Percentiles rank a stretch among this genome's conserved stretches.
Conservation (phyloP, 331 rosid genomes). For the Pyrus hybrid region DNA sequence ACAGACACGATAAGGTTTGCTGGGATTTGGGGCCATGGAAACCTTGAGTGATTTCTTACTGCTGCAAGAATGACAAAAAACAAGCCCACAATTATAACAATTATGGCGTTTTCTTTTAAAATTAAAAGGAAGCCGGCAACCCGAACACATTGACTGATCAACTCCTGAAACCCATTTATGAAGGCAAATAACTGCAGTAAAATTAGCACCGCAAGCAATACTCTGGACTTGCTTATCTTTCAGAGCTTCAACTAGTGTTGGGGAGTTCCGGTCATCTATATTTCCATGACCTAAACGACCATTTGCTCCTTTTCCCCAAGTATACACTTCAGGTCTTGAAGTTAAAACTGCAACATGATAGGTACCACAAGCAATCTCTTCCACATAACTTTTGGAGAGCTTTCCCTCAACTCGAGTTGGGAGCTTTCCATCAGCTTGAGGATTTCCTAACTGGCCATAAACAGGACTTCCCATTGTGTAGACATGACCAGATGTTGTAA, state of each 20-base stretch:
- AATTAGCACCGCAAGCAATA: conserved; percentile 90
- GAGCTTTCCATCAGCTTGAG: conserved; percentile 84
- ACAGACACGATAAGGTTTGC: conserved; percentile 97
- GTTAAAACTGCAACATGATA: conserved; percentile 93
- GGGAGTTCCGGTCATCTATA: conserved; percentile 70
- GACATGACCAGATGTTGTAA: conserved; percentile 81
- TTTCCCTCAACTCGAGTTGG: conserved; percentile 84
- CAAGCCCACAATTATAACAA: conserved; percentile 97
- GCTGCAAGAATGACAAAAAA: conserved; percentile 98
- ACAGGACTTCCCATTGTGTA: conserved; percentile 97
- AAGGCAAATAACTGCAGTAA: conserved; percentile 94
- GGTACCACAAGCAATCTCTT: conserved; percentile 97
- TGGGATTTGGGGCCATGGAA: conserved; percentile 99
- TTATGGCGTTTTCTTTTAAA: conserved; percentile 98
- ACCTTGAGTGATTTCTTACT: conserved; percentile 94
- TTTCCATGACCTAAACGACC: conserved; percentile 99
- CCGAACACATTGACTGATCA: conserved; percentile 99
- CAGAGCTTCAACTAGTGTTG: conserved; percentile 82
- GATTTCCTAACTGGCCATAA: conserved; percentile 92
- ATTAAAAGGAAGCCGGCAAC: conserved; percentile 93
- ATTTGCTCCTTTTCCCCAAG: conserved; percentile 99
- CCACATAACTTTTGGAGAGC: conserved; percentile 74
- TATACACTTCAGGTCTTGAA: conserved; percentile 88
- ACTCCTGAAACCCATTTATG: conserved; percentile 99
- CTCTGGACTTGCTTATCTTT: conserved; percentile 96